phyloP scores from a whole-genome alignment of 2,329 filamentous ascomycete genomes.

The Albophoma yamanashiensis region DNA sequence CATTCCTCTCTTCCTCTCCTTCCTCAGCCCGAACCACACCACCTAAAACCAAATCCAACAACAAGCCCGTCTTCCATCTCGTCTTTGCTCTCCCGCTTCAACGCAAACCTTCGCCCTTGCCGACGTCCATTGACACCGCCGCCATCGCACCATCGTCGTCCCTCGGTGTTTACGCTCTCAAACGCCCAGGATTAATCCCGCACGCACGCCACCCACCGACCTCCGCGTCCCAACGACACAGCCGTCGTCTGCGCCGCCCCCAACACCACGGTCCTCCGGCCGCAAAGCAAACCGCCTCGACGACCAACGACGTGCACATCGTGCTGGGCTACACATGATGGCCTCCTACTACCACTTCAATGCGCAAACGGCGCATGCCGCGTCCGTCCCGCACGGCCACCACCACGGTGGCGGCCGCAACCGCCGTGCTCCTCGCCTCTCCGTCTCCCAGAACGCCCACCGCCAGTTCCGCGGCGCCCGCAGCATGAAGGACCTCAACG shows the following conservation, averaged over 20 bases:
- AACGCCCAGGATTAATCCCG: slow-evolving; percentile 15
- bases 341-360: slow-evolving; percentile 55
- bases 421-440: slow-evolving; percentile 71
- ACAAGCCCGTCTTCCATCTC: neutral
- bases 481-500: slow-evolving; percentile 76
- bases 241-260: neutral
- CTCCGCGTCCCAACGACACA: neutral
- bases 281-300: neutral
- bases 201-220: slow-evolving; percentile 3
- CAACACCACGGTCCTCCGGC: neutral
- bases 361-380: slow-evolving; percentile 46
- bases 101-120: neutral
- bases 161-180: neutral
- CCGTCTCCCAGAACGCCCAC: slow-evolving; percentile 70
- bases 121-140: neutral
- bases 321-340: slow-evolving; percentile 28
- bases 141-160: neutral
- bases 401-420: slow-evolving; percentile 63
- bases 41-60: neutral
- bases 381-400: slow-evolving; percentile 60
- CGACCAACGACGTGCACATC: neutral
- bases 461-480: slow-evolving; percentile 79
- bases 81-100: neutral
- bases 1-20: neutral
- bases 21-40: neutral